These are phyloP conservation scores for Beauveria bassiana DNA, from an alignment of 2,329 filamentous ascomycete genomes.

Conservation along the genomic window DNA sequence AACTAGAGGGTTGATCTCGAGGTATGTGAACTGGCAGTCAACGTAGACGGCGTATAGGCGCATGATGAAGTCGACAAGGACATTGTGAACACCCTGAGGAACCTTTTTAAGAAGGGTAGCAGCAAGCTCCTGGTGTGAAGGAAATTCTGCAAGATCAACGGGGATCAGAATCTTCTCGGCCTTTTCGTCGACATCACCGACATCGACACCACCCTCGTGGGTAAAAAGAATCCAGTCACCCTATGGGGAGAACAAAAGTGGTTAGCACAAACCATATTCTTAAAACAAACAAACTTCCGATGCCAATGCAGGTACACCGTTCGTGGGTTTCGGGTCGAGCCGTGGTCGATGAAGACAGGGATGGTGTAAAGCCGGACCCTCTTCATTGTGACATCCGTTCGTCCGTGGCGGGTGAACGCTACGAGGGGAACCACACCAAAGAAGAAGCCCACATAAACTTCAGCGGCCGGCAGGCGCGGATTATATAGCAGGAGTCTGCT, in stretches of 20 bases:
- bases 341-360: slow-evolving; percentile 8
- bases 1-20: slow-evolving; percentile 98
- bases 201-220: slow-evolving; percentile 98
- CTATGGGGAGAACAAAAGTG: slow-evolving; percentile 40
- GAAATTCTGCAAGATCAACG: slow-evolving; percentile 89
- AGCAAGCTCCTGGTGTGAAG: slow-evolving; percentile 92
- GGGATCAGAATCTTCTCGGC: slow-evolving; percentile 97
- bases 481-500: slow-evolving; percentile 3
- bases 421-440: slow-evolving; percentile 17
- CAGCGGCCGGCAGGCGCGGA: not conserved
- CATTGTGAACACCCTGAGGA: slow-evolving; percentile 91
- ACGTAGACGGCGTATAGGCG: slow-evolving; percentile 98
- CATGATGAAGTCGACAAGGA: slow-evolving; percentile 98
- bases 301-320: slow-evolving; percentile 9
- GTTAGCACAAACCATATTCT: slow-evolving; percentile 22
- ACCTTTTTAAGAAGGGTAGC: slow-evolving; percentile 81
- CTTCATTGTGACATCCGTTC: slow-evolving; percentile 32
- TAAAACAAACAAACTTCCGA: not conserved
- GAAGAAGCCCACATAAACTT: slow-evolving; percentile 10
- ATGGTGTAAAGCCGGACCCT: slow-evolving; percentile 14
- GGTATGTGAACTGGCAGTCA: slow-evolving; percentile 99
- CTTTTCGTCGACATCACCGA: slow-evolving; percentile 97
- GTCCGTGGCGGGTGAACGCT: slow-evolving; percentile 25
- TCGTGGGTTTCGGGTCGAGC: slow-evolving; percentile 11
- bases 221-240: slow-evolving; percentile 99